Evolutionary conservation across 805 yeast species (phyloP).

Genomic region (Saccharomycopsis microspora): DNA sequence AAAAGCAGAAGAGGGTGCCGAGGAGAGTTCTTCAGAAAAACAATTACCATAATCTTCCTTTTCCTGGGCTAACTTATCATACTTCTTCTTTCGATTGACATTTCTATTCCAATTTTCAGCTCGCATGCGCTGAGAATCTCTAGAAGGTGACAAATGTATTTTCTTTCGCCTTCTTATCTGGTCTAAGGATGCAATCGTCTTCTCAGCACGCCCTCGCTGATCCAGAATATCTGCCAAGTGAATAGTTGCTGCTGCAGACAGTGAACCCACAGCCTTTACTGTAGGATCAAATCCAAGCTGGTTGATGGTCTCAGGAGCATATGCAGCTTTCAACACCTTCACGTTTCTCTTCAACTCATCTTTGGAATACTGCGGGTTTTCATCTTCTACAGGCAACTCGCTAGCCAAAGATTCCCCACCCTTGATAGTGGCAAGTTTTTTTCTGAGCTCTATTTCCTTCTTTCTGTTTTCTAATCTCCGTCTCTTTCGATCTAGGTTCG

Average conservation of each 20-base stretch:
- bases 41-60: constrained; percentile 8
- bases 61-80: constrained; percentile 20
- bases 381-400: background rate
- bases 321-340: constrained; percentile 27
- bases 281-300: constrained; percentile 42
- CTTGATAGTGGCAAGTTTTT: constrained; percentile 22
- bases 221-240: constrained; percentile 7
- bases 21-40: constrained; percentile 1
- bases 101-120: constrained; percentile 18
- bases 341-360: background rate
- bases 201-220: constrained; percentile 14
- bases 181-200: constrained; percentile 19
- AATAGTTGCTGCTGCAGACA: constrained; percentile 13
- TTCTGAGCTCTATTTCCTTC: constrained; percentile 23
- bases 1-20: constrained; percentile 3
- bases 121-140: constrained; percentile 21
- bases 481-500: constrained; percentile 27
- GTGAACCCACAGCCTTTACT: constrained; percentile 18
- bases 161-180: constrained; percentile 24
- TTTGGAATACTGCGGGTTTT: background rate
- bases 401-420: constrained; percentile 19
- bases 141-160: constrained; percentile 24
- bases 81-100: constrained; percentile 20
- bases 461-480: constrained; percentile 29
- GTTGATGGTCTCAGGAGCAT: constrained; percentile 28